Conservation (phyloP, 495 filamentous ascomycete species). For the Pyrenula massariospora region DNA sequence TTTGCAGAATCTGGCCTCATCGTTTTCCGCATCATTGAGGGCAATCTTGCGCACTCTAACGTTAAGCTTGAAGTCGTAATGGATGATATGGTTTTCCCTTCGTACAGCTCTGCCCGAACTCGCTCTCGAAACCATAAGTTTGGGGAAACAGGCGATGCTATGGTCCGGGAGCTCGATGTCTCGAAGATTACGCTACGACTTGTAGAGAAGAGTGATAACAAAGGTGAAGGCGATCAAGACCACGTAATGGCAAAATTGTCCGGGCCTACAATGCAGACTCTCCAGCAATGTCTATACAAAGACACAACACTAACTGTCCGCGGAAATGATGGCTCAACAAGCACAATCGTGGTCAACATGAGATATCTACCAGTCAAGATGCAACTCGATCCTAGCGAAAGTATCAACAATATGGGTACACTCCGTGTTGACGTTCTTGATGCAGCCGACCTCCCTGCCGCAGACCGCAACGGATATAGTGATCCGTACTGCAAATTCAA, state of each 20-base stretch:
- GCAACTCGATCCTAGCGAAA: constrained; percentile 85
- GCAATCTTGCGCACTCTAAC: constrained; percentile 61
- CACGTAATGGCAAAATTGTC: constrained; percentile 69
- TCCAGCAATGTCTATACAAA: constrained; percentile 83
- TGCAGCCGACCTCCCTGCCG: constrained; percentile 75
- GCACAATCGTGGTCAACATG: constrained; percentile 76
- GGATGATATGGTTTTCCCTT: constrained; percentile 88
- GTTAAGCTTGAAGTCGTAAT: constrained; percentile 80
- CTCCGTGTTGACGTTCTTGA: constrained; percentile 86
- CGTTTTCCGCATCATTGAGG: constrained; percentile 89
- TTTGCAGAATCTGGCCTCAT: constrained; percentile 72
- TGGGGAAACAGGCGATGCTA: constrained; percentile 85
- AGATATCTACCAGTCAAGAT: constrained; percentile 92
- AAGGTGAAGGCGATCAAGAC: constrained; percentile 56
- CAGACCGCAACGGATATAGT: constrained; percentile 90
- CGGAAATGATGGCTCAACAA: constrained; percentile 61
- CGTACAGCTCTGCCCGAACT: constrained; percentile 69
- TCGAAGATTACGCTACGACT: constrained; percentile 85
- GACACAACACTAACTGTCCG: constrained; percentile 71
- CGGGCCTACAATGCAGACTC: constrained; percentile 72
- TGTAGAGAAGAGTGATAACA: constrained; percentile 60
- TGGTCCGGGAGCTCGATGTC: constrained; percentile 91
- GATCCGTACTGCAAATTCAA: constrained; percentile 95
- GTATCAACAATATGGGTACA: constrained; percentile 96
- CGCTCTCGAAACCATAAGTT: constrained; percentile 54